These are phyloP conservation scores for Camptophora hylomeconis DNA, from an alignment of 2,329 filamentous ascomycete genomes.

Conservation along the genomic window DNA sequence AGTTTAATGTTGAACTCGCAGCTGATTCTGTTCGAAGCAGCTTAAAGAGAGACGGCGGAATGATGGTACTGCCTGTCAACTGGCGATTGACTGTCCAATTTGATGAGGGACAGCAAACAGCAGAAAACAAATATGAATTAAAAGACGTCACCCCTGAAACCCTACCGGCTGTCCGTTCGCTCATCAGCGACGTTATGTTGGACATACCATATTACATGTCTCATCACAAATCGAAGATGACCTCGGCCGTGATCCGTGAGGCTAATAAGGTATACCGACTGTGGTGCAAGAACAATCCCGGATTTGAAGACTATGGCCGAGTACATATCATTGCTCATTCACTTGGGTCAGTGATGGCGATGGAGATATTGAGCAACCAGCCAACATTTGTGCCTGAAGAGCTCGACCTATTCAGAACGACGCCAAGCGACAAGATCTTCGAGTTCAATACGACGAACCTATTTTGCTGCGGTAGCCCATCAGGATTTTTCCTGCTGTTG, in stretches of 20 bases:
- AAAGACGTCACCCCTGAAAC: constrained; percentile 87
- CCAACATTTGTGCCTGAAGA: constrained; percentile 53
- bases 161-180: constrained; percentile 79
- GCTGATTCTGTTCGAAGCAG: constrained; percentile 61
- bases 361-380: constrained; percentile 82
- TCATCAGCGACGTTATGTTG: constrained; percentile 96
- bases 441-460: constrained; percentile 86
- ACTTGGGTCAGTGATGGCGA: constrained; percentile 83
- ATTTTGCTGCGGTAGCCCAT: constrained; percentile 81
- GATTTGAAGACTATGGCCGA: constrained; percentile 65
- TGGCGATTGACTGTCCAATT: constrained; percentile 84
- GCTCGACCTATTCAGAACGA: constrained; percentile 25
- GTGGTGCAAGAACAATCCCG: constrained; percentile 89
- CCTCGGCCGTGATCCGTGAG: constrained; percentile 72
- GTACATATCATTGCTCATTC: constrained; percentile 92
- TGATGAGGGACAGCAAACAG: constrained; percentile 53
- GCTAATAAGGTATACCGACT: constrained; percentile 91
- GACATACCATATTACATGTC: constrained; percentile 98
- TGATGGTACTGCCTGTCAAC: constrained; percentile 91
- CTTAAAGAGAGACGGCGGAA: constrained; percentile 65
- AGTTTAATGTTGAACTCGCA: constrained; percentile 72
- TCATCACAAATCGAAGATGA: constrained; percentile 91
- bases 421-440: constrained; percentile 47
- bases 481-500: constrained; percentile 82
- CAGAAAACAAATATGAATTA: constrained; percentile 50